Evolutionary conservation across 225 moss, liverwort and hornwort species (phyloP), one percentile per base, ranked within the genome.

Genomic region (Polytrichum commune): DNA sequence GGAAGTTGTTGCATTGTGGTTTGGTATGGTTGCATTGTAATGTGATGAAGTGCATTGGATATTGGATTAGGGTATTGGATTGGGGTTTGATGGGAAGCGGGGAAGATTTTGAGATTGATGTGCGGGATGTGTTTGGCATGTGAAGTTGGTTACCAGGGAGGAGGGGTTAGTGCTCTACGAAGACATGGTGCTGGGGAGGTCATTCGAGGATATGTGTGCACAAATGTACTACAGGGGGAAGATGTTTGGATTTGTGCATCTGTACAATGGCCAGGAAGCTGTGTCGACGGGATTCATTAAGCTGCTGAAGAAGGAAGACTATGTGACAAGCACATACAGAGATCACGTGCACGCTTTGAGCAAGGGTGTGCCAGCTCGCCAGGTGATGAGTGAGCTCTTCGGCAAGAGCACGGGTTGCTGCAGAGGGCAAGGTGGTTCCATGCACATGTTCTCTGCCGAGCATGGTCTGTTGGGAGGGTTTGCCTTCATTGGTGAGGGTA

Each of bases 151-250:
- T 71, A 91, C 88, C 26, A 84, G 76, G 7, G 93, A 96, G 19
- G 95, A 96, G 80, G 95, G 91, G 5, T 77, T 93, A 68, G 93
- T 88, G 55, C 61, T 96, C 0, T 96, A 96, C 29, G 95, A 96
- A 63, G 95, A 96, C 57, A 82, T 96, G 79, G 29, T 90, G 53
- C 60, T 96, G 82, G 95, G 95, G 24, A 84, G 95, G 67, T 82
- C 87, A 8, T 96, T 96, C 65, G 91, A 96, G 84, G 93, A 96
- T 6, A 96, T 96, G 93, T 96, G 95, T 46, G 95, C 95, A 4
- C 95, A 96, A 74, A 96, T 96, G 95, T 96, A 96, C 68, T 96
- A 96, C 73, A 75, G 95, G 27, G 95, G 95, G 23, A 96, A 96
- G 75, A 96, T 96, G 95, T 96, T 96, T 62, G 95, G 95, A 10